These are phyloP conservation scores for Tuber calosporum DNA, from an alignment of 495 filamentous ascomycete genomes.

Conservation along the genomic window DNA sequence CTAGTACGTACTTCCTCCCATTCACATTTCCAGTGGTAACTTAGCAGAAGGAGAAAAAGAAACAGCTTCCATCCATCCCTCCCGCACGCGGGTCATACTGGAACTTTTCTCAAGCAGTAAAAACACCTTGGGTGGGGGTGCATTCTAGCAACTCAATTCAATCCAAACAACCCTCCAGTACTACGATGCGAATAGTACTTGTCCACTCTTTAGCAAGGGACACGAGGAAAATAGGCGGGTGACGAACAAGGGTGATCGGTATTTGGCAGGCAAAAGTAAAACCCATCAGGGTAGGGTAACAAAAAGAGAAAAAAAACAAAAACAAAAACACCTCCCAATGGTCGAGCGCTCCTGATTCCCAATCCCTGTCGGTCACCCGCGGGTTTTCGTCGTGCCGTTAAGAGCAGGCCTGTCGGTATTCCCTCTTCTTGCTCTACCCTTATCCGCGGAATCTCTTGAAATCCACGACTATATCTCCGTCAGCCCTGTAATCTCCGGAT, in stretches of 20 bases:
- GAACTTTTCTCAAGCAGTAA: neutral
- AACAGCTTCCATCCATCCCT: neutral
- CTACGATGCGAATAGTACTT: neutral
- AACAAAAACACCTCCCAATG: too few species aligned
- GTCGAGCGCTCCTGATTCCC: neutral
- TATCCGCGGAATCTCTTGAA: neutral
- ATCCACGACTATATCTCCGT: neutral
- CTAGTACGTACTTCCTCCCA: too few species aligned
- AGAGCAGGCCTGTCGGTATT: neutral
- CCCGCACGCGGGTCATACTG: neutral
- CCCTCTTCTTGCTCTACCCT: too few species aligned
- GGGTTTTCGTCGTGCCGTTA: neutral
- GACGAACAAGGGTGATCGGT: neutral
- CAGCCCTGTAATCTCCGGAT: neutral
- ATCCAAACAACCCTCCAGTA: neutral
- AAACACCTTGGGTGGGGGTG: neutral
- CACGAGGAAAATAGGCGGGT: neutral
- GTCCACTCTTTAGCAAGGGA: neutral
- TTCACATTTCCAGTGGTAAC: neutral
- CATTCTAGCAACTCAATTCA: neutral
- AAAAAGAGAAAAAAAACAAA: too few species aligned
- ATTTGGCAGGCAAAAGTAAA: neutral
- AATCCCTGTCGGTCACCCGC: neutral
- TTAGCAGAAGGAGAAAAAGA: neutral
- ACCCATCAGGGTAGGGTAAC: neutral